A percentile compares a stretch with the other conserved stretches of the same genome.
Conservation (phyloP, 805 yeast species). For the Metschnikowia peoriensis region DNA sequence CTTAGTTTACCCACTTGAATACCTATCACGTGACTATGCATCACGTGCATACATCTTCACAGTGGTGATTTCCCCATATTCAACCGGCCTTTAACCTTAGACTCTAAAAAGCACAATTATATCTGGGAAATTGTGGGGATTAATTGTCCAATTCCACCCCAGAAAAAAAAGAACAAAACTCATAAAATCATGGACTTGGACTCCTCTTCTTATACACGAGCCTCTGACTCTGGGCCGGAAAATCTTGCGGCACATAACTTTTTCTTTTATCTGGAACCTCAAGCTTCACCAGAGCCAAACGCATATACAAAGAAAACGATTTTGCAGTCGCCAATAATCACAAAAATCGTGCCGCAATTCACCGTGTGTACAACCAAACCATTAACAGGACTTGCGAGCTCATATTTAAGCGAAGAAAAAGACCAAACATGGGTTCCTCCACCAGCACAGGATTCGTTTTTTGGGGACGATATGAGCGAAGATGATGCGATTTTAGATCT, state of each 20-base stretch:
- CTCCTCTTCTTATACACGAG: neutral
- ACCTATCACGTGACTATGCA: neutral
- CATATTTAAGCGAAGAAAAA: slow-evolving; percentile 36
- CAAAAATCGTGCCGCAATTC: slow-evolving; percentile 33
- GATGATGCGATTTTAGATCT: slow-evolving; percentile 24
- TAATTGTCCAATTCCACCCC: too few species aligned
- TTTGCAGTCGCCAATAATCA: slow-evolving; percentile 40
- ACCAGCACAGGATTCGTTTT: slow-evolving; percentile 35
- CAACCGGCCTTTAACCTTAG: too few species aligned
- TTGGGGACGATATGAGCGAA: slow-evolving; percentile 37
- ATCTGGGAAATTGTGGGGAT: slow-evolving; percentile 1
- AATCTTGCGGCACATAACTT: too few species aligned
- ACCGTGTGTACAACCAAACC: slow-evolving; percentile 31
- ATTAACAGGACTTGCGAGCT: slow-evolving; percentile 32
- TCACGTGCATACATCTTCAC: neutral
- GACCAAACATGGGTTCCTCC: slow-evolving; percentile 35
- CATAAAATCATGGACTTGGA: neutral
- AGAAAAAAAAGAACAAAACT: too few species aligned
- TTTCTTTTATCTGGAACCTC: too few species aligned
- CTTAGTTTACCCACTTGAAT: neutral
- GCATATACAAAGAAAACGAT: slow-evolving; percentile 35
- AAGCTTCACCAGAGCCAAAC: neutral
- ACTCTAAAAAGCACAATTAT: neutral
- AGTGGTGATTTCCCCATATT: neutral
- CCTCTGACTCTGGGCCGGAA: neutral